phyloP scores from a whole-genome alignment of 2,329 filamentous ascomycete genomes.

The Aspergillus costaricaensis region DNA sequence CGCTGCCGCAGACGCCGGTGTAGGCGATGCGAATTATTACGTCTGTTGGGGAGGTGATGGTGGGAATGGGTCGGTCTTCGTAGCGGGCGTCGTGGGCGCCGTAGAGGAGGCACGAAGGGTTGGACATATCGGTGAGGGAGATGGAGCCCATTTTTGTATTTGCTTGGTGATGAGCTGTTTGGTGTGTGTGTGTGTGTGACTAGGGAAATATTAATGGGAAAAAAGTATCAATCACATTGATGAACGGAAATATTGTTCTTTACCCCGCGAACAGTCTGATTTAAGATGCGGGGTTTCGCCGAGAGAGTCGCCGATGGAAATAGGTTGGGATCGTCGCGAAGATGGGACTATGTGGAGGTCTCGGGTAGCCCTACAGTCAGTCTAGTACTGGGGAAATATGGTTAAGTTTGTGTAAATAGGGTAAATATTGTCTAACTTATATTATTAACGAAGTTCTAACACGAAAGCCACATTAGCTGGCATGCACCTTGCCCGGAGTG shows the following conservation, averaged over 20 bases:
- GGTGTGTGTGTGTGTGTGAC: background rate
- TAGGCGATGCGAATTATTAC: constrained; percentile 48
- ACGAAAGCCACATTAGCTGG: background rate
- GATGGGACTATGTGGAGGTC: background rate
- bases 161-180: background rate
- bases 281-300: background rate
- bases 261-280: too few species aligned
- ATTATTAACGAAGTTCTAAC: background rate
- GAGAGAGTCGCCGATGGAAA: background rate
- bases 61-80: constrained; percentile 42
- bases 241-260: too few species aligned
- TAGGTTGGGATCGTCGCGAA: background rate
- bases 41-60: constrained; percentile 39
- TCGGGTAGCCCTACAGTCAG: too few species aligned
- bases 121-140: constrained; percentile 17
- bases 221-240: too few species aligned
- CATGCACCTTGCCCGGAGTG: background rate
- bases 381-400: too few species aligned
- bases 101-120: constrained; percentile 48
- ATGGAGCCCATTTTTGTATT: constrained; percentile 53
- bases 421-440: background rate
- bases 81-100: constrained; percentile 40
- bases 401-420: too few species aligned
- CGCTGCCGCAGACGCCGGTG: constrained; percentile 47
- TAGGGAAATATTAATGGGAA: too few species aligned